Percentiles rank a stretch among this genome's conserved stretches.
These are phyloP conservation scores for Cymbopogon flexuosus DNA, from an alignment of 202 grass and related monocot genomes.

Conservation along the genomic window DNA sequence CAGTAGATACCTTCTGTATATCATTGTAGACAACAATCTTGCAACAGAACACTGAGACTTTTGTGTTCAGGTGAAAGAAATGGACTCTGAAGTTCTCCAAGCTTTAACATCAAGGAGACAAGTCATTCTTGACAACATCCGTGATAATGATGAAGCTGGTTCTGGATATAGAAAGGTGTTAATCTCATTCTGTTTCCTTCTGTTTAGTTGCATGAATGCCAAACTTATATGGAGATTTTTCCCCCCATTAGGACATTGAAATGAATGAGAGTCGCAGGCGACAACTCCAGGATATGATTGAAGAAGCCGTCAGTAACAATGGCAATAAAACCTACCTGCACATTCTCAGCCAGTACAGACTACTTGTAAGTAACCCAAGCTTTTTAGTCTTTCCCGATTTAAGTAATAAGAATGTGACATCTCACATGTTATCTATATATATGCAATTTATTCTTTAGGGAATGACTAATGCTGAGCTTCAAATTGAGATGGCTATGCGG, in stretches of 20 bases:
- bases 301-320: constrained; percentile 91
- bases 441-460: constrained; percentile 35
- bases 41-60: neutral
- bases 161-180: too few relatives aligned
- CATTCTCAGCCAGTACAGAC: constrained; percentile 96
- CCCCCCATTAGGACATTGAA: constrained; percentile 64
- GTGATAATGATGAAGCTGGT: too few relatives aligned
- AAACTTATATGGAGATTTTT: neutral
- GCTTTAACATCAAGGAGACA: too few relatives aligned
- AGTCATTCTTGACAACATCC: too few relatives aligned
- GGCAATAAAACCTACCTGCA: constrained; percentile 88
- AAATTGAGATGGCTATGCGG: constrained; percentile 98
- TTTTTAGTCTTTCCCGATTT: neutral
- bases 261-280: constrained; percentile 66
- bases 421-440: constrained; percentile 4
- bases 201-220: too few relatives aligned
- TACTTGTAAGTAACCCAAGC: constrained; percentile 69
- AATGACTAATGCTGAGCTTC: constrained; percentile 86
- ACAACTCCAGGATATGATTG: constrained; percentile 93
- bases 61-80: too few relatives aligned
- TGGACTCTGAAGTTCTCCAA: too few relatives aligned
- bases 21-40: constrained; percentile 2
- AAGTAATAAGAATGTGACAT: neutral
- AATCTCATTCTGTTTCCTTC: too few relatives aligned
- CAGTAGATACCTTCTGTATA: neutral